Conservation (phyloP, 179 eudicot species). For the Beta lomatogona region DNA sequence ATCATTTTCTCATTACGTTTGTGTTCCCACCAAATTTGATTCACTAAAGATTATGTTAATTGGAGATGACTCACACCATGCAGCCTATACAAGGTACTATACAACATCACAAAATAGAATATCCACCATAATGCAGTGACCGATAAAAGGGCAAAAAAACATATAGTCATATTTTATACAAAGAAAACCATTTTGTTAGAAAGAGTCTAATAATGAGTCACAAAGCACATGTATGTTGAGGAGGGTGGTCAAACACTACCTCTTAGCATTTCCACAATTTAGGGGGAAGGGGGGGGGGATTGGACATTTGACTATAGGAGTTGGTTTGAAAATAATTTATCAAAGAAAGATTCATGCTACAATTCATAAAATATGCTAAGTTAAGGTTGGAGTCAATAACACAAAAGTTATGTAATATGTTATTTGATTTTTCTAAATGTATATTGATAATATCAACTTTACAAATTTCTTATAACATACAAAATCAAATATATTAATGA, state of each 20-base stretch:
- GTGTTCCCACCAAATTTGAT: slow-evolving; percentile 32
- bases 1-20: slow-evolving; percentile 33
- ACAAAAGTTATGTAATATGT: too few species aligned
- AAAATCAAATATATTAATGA: too few species aligned
- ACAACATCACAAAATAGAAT: not conserved
- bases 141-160: not conserved
- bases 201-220: slow-evolving; percentile 1
- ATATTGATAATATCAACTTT: too few species aligned
- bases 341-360: not conserved
- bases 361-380: not conserved
- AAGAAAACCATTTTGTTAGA: not conserved
- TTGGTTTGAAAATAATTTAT: not conserved
- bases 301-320: not conserved
- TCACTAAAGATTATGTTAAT: not conserved
- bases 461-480: too few species aligned
- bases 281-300: not conserved
- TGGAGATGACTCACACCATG: slow-evolving; percentile 18
- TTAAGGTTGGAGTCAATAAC: too few species aligned
- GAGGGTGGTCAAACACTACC: slow-evolving; percentile 6
- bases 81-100: slow-evolving; percentile 3
- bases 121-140: not conserved
- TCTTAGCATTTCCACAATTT: not conserved
- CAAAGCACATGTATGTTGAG: not conserved
- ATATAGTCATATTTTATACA: too few species aligned
- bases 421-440: too few species aligned